Conservation (phyloP, 2,329 filamentous ascomycete species). For the Exophiala lecanii-corni region DNA sequence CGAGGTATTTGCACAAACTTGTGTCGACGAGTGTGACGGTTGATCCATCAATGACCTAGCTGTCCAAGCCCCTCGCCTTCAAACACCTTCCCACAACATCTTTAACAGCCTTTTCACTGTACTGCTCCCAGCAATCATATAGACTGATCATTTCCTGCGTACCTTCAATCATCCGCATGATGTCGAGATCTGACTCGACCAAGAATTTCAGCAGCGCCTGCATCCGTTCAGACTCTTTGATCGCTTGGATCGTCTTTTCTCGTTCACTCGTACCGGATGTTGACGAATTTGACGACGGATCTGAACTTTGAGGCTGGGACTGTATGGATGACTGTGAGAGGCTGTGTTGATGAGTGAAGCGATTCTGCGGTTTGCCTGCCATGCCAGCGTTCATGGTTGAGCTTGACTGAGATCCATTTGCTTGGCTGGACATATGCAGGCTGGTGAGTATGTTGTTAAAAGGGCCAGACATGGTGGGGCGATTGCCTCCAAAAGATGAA, state of each 20-base stretch:
- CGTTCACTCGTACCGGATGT: conserved; percentile 8
- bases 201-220: conserved; percentile 73
- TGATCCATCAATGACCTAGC: no score
- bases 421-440: conserved; percentile 16
- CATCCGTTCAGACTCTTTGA: conserved; percentile 50
- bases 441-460: conserved; percentile 30
- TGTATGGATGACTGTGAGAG: conserved; percentile 1
- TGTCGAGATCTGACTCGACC: conserved; percentile 78
- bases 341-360: not conserved
- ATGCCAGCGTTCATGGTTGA: not conserved
- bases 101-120: conserved; percentile 61
- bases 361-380: conserved; percentile 11
- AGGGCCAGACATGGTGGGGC: conserved; percentile 28
- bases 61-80: conserved; percentile 55
- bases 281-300: not conserved
- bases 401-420: conserved; percentile 9
- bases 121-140: conserved; percentile 70
- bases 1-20: no score
- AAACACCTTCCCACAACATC: conserved; percentile 60
- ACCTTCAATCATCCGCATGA: conserved; percentile 79
- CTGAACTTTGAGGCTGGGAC: not conserved
- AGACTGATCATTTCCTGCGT: conserved; percentile 88
- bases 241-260: conserved; percentile 12
- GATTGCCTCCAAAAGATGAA: conserved; percentile 21
- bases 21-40: no score